These are phyloP conservation scores for Hypocreales sp. DNA, from an alignment of 2,329 filamentous ascomycete genomes.

Conservation along the genomic window DNA sequence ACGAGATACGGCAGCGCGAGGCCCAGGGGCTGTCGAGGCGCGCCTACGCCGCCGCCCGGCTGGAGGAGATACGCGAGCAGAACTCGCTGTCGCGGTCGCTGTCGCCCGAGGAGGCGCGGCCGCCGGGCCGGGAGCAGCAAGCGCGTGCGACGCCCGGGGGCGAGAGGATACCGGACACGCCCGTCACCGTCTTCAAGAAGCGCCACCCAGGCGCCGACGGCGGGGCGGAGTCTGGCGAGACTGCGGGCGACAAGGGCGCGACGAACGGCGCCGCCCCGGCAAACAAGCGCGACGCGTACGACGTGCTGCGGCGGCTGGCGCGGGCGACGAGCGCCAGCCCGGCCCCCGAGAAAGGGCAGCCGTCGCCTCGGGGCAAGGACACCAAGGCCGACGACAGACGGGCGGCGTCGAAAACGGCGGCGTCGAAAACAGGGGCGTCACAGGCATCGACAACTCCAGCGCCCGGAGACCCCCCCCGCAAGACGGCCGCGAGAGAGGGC, in stretches of 20 bases:
- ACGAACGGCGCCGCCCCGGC: background rate
- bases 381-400: constrained; percentile 3
- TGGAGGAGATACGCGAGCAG: constrained; percentile 36
- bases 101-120: constrained; percentile 23
- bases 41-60: constrained; percentile 29
- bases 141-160: constrained; percentile 7
- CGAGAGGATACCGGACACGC: constrained; percentile 21
- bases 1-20: constrained; percentile 31
- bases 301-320: constrained; percentile 32
- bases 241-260: background rate
- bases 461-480: constrained; percentile 7
- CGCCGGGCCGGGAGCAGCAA: constrained; percentile 10
- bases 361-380: constrained; percentile 4
- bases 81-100: constrained; percentile 29
- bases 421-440: no score
- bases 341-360: constrained; percentile 9
- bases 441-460: no score
- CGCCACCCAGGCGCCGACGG: constrained; percentile 1
- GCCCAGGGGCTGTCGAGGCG: constrained; percentile 27
- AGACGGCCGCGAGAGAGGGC: constrained; percentile 7
- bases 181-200: constrained; percentile 22
- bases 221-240: background rate
- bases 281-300: constrained; percentile 23
- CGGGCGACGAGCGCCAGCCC: constrained; percentile 31
- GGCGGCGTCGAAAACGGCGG: constrained; percentile 6